These are phyloP conservation scores for Silene uniflora DNA, from an alignment of 148 eudicot genomes.

Conservation along the genomic window DNA sequence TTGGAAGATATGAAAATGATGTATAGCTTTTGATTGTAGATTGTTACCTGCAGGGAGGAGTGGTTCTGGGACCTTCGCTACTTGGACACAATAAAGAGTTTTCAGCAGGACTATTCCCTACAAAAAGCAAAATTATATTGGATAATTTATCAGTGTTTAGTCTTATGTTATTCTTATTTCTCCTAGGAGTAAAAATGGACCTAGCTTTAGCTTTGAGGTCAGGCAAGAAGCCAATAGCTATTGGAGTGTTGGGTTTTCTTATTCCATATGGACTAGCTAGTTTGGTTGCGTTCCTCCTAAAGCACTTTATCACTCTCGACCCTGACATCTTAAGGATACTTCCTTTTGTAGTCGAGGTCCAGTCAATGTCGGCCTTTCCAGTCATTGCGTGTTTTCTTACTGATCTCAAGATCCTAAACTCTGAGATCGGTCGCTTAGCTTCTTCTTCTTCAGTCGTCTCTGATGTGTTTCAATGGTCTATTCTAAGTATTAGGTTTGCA, in stretches of 20 bases:
- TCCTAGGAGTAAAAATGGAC: slow-evolving; percentile 46
- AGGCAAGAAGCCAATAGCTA: slow-evolving; percentile 43
- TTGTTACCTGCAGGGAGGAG: slow-evolving; percentile 36
- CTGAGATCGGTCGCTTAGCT: slow-evolving; percentile 44
- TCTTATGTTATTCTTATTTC: slow-evolving; percentile 39
- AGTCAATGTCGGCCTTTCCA: slow-evolving; percentile 43
- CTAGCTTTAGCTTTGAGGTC: slow-evolving; percentile 30
- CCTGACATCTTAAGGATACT: slow-evolving; percentile 22
- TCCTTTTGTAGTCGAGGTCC: slow-evolving; percentile 29
- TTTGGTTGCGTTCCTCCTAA: slow-evolving; percentile 28
- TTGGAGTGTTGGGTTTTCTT: slow-evolving; percentile 37
- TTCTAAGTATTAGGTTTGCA: slow-evolving; percentile 23
- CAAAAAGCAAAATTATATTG: slow-evolving; percentile 25
- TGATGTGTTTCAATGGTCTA: slow-evolving; percentile 37
- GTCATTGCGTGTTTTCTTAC: slow-evolving; percentile 41
- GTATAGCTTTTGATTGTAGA: too few relatives aligned
- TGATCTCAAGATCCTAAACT: slow-evolving; percentile 46
- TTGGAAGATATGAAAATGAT: too few relatives aligned
- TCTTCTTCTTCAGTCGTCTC: slow-evolving; percentile 43
- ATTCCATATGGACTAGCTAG: slow-evolving; percentile 31
- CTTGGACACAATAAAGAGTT: slow-evolving; percentile 33
- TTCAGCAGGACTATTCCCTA: slow-evolving; percentile 30
- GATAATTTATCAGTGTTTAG: slow-evolving; percentile 42
- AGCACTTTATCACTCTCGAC: slow-evolving; percentile 24
- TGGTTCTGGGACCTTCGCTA: slow-evolving; percentile 42